Percentiles rank a stretch among this genome's conserved stretches.
Evolutionary conservation across 139 green algal species (phyloP).

Genomic region (Chlorella ohadii): DNA sequence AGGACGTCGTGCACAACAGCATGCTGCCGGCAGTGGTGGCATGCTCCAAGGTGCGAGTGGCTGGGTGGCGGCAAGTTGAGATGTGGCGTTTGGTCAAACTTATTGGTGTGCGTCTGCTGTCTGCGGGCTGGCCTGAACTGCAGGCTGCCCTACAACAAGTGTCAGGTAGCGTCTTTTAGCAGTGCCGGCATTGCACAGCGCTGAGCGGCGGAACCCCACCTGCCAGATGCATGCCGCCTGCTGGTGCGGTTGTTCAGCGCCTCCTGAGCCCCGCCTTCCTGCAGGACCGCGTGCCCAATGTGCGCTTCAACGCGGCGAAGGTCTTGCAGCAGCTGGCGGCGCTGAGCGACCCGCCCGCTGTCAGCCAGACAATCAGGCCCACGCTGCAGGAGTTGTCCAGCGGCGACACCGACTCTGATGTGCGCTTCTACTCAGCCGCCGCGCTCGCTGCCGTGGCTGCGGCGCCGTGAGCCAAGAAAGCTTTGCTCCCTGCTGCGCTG

Average conservation of each 20-base stretch:
- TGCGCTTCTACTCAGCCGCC: conserved; percentile 82
- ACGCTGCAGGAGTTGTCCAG: conserved; percentile 80
- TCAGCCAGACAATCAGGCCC: conserved; percentile 84
- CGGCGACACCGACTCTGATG: conserved; percentile 91
- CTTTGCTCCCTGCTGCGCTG: too few species aligned
- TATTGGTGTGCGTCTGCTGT: too few species aligned
- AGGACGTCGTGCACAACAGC: conserved; percentile 81
- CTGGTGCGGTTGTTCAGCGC: background rate
- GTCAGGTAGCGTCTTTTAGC: too few species aligned
- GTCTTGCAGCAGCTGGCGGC: conserved; percentile 83
- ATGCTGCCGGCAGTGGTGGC: conserved; percentile 93
- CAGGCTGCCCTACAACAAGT: too few species aligned
- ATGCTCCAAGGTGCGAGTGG: conserved; percentile 79
- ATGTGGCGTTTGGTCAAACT: too few species aligned
- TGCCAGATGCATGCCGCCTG: background rate
- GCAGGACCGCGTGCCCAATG: conserved; percentile 83
- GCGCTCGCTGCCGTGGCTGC: background rate
- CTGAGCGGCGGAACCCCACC: too few species aligned
- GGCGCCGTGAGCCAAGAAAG: too few species aligned
- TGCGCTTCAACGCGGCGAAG: conserved; percentile 96
- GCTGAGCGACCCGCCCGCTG: conserved; percentile 72
- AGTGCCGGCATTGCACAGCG: too few species aligned
- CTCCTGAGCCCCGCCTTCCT: background rate
- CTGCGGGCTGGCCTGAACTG: too few species aligned
- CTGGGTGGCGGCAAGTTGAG: too few species aligned